phyloP scores from a whole-genome alignment of 108 stramenopile genomes.

The Stephanodiscus triporus region DNA sequence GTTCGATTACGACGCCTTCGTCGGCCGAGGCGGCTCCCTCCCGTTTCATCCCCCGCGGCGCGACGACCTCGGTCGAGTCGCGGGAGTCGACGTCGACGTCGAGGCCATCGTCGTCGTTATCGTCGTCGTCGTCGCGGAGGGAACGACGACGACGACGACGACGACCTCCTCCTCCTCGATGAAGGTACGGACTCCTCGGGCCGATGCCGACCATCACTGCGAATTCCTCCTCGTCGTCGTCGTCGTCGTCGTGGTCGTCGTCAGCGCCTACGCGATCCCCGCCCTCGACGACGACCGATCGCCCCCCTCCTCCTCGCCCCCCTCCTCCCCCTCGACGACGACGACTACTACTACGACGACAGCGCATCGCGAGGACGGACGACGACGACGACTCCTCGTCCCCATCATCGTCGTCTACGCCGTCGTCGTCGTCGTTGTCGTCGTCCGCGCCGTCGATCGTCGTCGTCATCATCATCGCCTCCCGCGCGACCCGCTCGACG shows the following conservation, averaged over 20 bases:
- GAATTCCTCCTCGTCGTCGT: constrained; percentile 42
- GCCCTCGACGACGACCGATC: too few relatives aligned
- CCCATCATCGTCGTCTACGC: constrained; percentile 13
- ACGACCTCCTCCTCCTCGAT: constrained; percentile 6
- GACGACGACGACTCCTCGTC: constrained; percentile 31
- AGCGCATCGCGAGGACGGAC: too few relatives aligned
- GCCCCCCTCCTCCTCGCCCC: too few relatives aligned
- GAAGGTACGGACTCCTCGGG: constrained; percentile 43
- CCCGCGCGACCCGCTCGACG: constrained; percentile 49
- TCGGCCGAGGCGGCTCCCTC: too few relatives aligned
- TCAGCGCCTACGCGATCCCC: background rate
- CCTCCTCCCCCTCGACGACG: too few relatives aligned
- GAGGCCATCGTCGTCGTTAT: background rate
- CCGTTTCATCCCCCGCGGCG: too few relatives aligned
- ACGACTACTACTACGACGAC: too few relatives aligned
- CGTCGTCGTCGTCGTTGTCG: background rate
- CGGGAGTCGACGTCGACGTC: background rate
- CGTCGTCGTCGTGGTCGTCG: background rate
- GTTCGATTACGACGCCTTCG: too few relatives aligned
- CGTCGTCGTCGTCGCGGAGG: background rate
- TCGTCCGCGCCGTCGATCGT: too few relatives aligned
- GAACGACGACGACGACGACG: background rate
- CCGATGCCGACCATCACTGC: constrained; percentile 64
- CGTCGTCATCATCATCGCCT: background rate
- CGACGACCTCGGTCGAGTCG: background rate